These are phyloP conservation scores for Royoungia palumana DNA, from an alignment of 768 basidiomycete genomes.

Conservation along the genomic window DNA sequence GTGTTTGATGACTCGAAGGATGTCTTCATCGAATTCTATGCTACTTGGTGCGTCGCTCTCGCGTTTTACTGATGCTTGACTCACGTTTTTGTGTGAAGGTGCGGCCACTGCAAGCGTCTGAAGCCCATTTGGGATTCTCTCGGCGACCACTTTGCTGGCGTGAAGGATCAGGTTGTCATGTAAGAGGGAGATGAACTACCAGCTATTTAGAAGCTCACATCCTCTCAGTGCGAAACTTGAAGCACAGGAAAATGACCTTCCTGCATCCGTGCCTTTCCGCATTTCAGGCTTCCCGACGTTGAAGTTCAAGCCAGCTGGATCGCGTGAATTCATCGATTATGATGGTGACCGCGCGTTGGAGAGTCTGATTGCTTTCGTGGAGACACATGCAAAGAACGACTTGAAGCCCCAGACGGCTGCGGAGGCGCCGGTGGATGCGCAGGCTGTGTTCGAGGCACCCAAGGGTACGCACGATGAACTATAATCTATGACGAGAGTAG, in stretches of 20 bases:
- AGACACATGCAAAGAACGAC: slow-evolving; percentile 76
- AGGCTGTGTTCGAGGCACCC: slow-evolving; percentile 26
- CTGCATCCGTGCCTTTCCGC: slow-evolving; percentile 82
- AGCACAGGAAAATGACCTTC: slow-evolving; percentile 94
- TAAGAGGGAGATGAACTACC: slow-evolving; percentile 35
- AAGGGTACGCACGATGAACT: slow-evolving; percentile 29
- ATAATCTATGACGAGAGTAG: slow-evolving; percentile 14
- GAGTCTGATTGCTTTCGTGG: slow-evolving; percentile 77
- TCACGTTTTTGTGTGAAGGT: slow-evolving; percentile 43
- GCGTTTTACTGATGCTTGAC: background rate
- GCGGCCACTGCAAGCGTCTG: slow-evolving; percentile 95
- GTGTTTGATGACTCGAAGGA: slow-evolving; percentile 88
- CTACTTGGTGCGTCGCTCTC: slow-evolving; percentile 71
- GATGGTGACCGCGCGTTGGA: slow-evolving; percentile 90
- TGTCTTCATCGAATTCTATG: slow-evolving; percentile 96
- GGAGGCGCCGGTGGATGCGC: slow-evolving; percentile 20
- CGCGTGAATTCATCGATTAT: slow-evolving; percentile 85
- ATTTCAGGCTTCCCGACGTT: slow-evolving; percentile 89
- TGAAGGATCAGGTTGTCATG: slow-evolving; percentile 79
- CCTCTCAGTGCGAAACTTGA: slow-evolving; percentile 85
- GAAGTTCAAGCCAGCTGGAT: slow-evolving; percentile 93
- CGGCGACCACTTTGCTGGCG: slow-evolving; percentile 74
- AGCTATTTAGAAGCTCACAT: slow-evolving; percentile 5
- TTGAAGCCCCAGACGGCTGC: slow-evolving; percentile 39
- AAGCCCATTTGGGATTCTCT: slow-evolving; percentile 92